Base-by-base conservation (phyloP, 768 basidiomycete species). In the Ramaria rubella region DNA sequence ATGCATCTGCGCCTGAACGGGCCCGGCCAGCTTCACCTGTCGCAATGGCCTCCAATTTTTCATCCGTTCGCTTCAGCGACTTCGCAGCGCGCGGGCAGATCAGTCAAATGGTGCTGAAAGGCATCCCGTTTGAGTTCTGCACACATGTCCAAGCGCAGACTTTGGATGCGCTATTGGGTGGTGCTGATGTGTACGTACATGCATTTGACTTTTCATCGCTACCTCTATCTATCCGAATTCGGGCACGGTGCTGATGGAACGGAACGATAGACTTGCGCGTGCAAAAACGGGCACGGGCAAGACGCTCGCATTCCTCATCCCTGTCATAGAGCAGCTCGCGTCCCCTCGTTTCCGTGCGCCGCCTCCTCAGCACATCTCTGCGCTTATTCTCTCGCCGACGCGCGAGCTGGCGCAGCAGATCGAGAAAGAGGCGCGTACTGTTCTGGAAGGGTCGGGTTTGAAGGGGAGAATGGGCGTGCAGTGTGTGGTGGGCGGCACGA, bases 211-310 rank as follows among this genome's bases (percentile, higher is more conserved):
- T 42, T 12, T 5, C 3, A 6, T 17, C 17, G 12, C 17, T 27
- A 48, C 11, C 11, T 27, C 44, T 45, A 15, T 26, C 45, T 30
- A 11, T 27, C n/a, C 42, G 1, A n/a, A n/a, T n/a, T n/a, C n/a
- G n/a, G n/a, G n/a, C n/a, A n/a, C n/a, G n/a, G n/a, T n/a, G n/a
- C n/a, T n/a, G n/a, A n/a, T n/a, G n/a, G n/a, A n/a, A n/a, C n/a
- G n/a, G n/a, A n/a, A 44, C 24, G 19, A 33, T 30, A 46, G 42
- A 4, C 68, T 80, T 17, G 78, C 78, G 0, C 78, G 80, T 54
- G 78, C 79, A 30, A 79, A 78, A 60, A 84, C 81, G 1, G 82
- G 82, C 29, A 85, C 85, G 12, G 84, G 83, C 68, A 72, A 72
- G 70, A 75, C 74, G 23, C 56, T 74, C 7, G 73, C 69, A 2